A percentile compares a stretch with the other conserved stretches of the same genome.
phyloP scores from a whole-genome alignment of 306 rosid species.

The Canavalia ensiformis region DNA sequence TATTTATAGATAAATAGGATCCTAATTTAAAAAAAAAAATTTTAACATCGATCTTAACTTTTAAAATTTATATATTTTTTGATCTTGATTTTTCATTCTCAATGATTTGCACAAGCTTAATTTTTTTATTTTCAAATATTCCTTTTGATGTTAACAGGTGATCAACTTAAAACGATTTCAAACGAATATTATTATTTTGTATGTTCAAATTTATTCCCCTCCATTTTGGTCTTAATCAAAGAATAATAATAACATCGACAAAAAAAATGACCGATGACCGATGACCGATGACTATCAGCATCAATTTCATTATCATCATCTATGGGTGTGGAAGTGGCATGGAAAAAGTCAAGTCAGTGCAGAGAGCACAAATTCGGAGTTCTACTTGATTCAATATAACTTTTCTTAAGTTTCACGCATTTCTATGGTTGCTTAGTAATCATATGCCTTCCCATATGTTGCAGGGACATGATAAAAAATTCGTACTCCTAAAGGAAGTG shows the following conservation, averaged over 20 bases:
- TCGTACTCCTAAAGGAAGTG: background rate
- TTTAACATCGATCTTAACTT: too few species aligned
- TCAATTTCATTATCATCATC: background rate
- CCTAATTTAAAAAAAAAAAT: too few species aligned
- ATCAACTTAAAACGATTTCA: background rate
- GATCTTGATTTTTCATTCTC: too few species aligned
- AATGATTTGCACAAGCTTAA: too few species aligned
- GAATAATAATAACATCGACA: background rate
- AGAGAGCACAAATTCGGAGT: background rate
- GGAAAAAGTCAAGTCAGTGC: background rate
- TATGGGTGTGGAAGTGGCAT: background rate
- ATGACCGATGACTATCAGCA: background rate
- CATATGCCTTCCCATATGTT: slow-evolving; percentile 1
- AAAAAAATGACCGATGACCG: background rate
- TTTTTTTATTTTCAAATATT: too few species aligned
- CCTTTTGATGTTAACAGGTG: too few species aligned
- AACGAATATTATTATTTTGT: background rate
- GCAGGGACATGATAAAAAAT: background rate
- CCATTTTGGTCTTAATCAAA: background rate
- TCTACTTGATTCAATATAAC: background rate
- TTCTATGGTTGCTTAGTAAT: slow-evolving; percentile 36
- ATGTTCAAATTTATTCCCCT: background rate
- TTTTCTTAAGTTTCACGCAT: slow-evolving; percentile 36
- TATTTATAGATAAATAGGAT: too few species aligned
- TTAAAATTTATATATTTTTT: too few species aligned